Evolutionary conservation across 2,329 filamentous ascomycete species (phyloP).

Genomic region (Podosphaera fusca): DNA sequence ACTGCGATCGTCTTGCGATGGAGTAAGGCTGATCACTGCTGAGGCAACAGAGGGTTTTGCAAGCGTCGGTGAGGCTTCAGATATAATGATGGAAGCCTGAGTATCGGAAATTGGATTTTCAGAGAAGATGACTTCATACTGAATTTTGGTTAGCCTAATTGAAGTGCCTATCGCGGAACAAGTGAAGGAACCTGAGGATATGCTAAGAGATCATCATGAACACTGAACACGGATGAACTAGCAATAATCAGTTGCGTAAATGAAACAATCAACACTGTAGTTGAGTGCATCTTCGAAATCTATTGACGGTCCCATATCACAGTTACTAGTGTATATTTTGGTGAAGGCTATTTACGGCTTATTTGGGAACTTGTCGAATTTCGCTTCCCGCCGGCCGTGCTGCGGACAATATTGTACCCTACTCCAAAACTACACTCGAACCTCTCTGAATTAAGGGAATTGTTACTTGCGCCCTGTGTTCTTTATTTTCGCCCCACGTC

Average conservation of each 20-base stretch:
- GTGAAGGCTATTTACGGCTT: no score
- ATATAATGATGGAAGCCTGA: constrained; percentile 27
- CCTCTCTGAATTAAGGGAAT: no score
- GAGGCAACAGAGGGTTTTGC: constrained; percentile 3
- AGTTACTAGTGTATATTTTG: no score
- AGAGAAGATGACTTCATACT: constrained; percentile 43
- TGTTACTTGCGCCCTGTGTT: no score
- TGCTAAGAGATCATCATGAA: constrained; percentile 48
- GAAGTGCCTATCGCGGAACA: neutral
- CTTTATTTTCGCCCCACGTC: no score
- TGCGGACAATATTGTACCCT: no score
- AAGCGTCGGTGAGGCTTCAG: constrained; percentile 9
- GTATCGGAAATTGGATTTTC: constrained; percentile 34
- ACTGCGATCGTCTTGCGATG: constrained; percentile 4
- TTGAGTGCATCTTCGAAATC: neutral
- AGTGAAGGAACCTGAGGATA: constrained; percentile 37
- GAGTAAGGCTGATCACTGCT: constrained; percentile 10
- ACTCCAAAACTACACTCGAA: no score
- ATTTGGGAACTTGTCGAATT: no score
- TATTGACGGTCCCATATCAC: no score
- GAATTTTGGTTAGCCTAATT: constrained; percentile 6
- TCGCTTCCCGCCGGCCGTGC: no score
- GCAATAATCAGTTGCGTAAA: constrained; percentile 20
- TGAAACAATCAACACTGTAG: neutral
- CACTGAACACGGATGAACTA: constrained; percentile 38